Evolutionary conservation across 176 grass and related monocot genomes (phyloP).

Genomic region (Phoenix roebelenii): DNA sequence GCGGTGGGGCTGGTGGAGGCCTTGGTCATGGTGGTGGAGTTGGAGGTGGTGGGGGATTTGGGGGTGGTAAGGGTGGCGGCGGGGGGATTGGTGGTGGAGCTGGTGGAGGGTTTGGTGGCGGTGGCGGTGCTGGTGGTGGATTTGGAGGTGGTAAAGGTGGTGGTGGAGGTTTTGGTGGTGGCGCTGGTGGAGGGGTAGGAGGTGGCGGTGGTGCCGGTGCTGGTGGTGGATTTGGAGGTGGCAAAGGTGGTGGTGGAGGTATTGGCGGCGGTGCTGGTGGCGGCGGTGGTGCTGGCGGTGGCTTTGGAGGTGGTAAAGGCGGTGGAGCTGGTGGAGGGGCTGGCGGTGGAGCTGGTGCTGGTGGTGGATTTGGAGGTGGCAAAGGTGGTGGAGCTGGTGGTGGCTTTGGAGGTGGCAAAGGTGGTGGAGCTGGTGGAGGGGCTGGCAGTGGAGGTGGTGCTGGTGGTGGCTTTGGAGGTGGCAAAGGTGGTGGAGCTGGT

Average conservation of each 20-base stretch:
- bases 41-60: slow-evolving; percentile 23
- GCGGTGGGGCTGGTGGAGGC: slow-evolving; percentile 1
- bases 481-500: not conserved
- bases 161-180: slow-evolving; percentile 14
- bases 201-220: slow-evolving; percentile 14
- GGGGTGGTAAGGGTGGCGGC: slow-evolving; percentile 23
- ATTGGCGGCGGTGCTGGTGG: slow-evolving; percentile 6
- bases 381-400: not conserved
- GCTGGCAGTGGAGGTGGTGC: slow-evolving; percentile 6
- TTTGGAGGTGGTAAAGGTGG: slow-evolving; percentile 8
- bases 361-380: not conserved
- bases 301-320: slow-evolving; percentile 7
- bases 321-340: slow-evolving; percentile 2
- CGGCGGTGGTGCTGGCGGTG: slow-evolving; percentile 7
- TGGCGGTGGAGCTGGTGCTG: slow-evolving; percentile 4
- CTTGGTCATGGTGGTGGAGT: slow-evolving; percentile 26
- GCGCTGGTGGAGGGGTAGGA: slow-evolving; percentile 8
- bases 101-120: slow-evolving; percentile 2
- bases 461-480: not conserved
- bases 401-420: not conserved
- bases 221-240: slow-evolving; percentile 3
- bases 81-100: slow-evolving; percentile 21
- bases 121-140: slow-evolving; percentile 19
- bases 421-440: not conserved
- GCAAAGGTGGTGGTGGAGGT: not conserved